phyloP scores from a whole-genome alignment of 139 green algal genomes.

The Chlorella sp. region DNA sequence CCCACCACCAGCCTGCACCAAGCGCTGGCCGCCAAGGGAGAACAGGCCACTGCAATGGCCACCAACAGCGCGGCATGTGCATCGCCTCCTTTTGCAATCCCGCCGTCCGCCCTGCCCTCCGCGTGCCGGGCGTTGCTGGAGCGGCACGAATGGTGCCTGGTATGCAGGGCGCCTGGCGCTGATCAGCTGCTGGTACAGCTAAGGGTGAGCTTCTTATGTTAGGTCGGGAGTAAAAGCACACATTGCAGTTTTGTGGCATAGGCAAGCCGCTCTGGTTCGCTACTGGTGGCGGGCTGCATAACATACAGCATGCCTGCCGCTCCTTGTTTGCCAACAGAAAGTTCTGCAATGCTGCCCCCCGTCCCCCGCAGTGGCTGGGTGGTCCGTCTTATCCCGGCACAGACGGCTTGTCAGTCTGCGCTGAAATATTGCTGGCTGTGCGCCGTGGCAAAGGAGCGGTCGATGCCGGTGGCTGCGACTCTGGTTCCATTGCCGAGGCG shows the following conservation, averaged over 20 bases:
- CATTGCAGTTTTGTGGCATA: too few species aligned
- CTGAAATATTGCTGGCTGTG: background rate
- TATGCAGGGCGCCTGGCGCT: background rate
- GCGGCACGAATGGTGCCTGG: conserved; percentile 15
- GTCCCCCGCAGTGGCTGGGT: conserved; percentile 11
- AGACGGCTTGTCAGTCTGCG: background rate
- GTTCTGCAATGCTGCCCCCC: background rate
- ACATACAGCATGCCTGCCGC: too few species aligned
- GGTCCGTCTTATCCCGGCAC: background rate
- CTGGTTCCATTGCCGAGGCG: background rate
- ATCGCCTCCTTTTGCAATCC: background rate
- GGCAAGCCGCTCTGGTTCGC: too few species aligned
- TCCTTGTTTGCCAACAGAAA: too few species aligned
- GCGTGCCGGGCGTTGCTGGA: background rate
- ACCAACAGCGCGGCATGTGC: background rate
- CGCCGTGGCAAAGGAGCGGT: background rate
- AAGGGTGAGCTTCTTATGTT: too few species aligned
- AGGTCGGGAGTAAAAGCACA: too few species aligned
- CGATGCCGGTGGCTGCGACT: too few species aligned
- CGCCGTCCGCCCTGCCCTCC: background rate
- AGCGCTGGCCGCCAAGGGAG: too few species aligned
- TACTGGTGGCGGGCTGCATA: too few species aligned
- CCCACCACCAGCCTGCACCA: too few species aligned
- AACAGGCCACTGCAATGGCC: background rate
- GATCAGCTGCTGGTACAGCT: background rate